Evolutionary conservation across 148 eudicot species (phyloP), one percentile per base, ranked within the genome.

Genomic region (Chenopodium album): DNA sequence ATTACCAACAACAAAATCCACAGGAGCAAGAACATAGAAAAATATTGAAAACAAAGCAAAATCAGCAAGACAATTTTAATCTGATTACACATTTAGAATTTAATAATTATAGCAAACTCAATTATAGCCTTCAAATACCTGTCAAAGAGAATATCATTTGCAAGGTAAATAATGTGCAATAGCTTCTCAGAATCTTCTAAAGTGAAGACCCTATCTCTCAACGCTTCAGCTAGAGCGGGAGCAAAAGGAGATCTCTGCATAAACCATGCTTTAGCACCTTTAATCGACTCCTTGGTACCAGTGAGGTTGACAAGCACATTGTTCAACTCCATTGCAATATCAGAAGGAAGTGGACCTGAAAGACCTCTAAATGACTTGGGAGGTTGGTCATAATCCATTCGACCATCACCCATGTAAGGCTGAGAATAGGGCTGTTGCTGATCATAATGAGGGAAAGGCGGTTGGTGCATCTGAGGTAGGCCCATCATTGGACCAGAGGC

Each of bases 241-340:
- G 90, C 91, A 86, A 96, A 96, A 9, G 98, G 94, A 52, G 98
- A 85, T 89, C 99, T 89, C 83, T 96, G 99, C 99, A 96, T 96
- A 85, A 96, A 96, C 99, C 98, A 96, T 44, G 89, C 88, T 83
- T 96, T 96, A 17, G 99, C 98, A 87, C 98, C 90, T 88, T 96
- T 92, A 28, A 94, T 96, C 8, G 99, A 96, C 86, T 96, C 98
- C 85, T 96, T 94, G 60, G 99, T 96, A 72, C 99, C 99, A 67
- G 91, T 90, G 84, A 96, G 91, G 84, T 73, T 91, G 82, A 75
- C 87, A 65, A 96, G 95, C 78, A 96, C 95, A 82, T 92, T 91
- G 85, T 88, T 92, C 87, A 96, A 81, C 88, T 96, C 99, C 91
- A 91, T 91, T 22, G 92, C 97, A 79, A 96, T 92, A 88, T 94